Conservation (phyloP, 2,329 filamentous ascomycete genomes). For the Aspergillus floridensis region DNA sequence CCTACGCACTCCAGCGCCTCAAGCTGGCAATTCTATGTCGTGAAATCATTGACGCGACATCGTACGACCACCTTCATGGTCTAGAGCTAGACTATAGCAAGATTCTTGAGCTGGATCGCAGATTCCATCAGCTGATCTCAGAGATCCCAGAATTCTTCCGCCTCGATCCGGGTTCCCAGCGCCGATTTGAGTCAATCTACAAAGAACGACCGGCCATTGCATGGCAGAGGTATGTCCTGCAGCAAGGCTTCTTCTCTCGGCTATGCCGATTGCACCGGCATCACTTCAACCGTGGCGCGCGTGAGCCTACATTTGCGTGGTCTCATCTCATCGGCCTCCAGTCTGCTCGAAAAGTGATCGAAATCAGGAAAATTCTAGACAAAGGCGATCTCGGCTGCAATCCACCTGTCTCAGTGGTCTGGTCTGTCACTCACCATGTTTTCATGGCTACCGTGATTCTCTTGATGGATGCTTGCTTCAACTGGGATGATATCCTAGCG, state of each 20-base stretch:
- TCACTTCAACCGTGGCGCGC: slow-evolving; percentile 39
- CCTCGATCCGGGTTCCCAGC: slow-evolving; percentile 31
- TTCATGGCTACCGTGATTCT: slow-evolving; percentile 42
- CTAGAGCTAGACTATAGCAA: slow-evolving; percentile 34
- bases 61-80: slow-evolving; percentile 25
- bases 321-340: slow-evolving; percentile 39
- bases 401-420: slow-evolving; percentile 28
- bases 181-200: slow-evolving; percentile 29
- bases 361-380: slow-evolving; percentile 37
- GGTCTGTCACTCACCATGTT: slow-evolving; percentile 39
- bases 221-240: slow-evolving; percentile 36
- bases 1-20: slow-evolving; percentile 46
- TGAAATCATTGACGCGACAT: slow-evolving; percentile 39
- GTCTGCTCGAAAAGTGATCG: slow-evolving; percentile 39
- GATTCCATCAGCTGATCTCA: slow-evolving; percentile 30
- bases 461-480: slow-evolving; percentile 42
- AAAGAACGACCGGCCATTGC: slow-evolving; percentile 28
- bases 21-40: slow-evolving; percentile 42
- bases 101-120: slow-evolving; percentile 39
- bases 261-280: slow-evolving; percentile 41
- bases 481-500: slow-evolving; percentile 37
- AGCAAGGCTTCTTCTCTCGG: slow-evolving; percentile 36
- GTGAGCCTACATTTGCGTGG: slow-evolving; percentile 36
- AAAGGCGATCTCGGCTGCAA: slow-evolving; percentile 26
- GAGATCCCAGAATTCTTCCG: slow-evolving; percentile 39